phyloP scores from a whole-genome alignment of 129 eudicot genomes.

The Flaveria robusta region DNA sequence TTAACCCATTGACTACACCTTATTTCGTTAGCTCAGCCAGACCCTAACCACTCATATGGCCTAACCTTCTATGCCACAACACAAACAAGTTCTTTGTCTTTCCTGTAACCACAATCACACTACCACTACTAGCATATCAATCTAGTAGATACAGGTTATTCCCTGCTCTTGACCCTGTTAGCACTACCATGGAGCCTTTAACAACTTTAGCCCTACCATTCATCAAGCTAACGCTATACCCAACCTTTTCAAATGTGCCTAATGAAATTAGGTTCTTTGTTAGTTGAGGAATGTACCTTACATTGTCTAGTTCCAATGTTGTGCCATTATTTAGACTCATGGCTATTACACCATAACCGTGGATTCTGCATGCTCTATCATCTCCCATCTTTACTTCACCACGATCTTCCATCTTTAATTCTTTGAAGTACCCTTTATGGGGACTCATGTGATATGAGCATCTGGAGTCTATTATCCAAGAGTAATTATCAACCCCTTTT shows the following conservation, averaged over 20 bases:
- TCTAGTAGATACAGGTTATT: not conserved
- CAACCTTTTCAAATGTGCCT: not conserved
- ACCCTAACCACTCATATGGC: not conserved
- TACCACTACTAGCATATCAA: not conserved
- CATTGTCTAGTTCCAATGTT: not conserved
- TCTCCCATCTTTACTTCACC: not conserved
- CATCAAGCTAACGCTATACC: not conserved
- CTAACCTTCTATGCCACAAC: not conserved
- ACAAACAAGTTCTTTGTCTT: too few species aligned
- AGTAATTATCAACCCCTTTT: not conserved
- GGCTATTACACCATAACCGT: not conserved
- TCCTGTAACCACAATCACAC: too few species aligned
- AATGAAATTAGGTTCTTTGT: not conserved
- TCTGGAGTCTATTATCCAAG: not conserved
- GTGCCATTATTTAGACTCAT: not conserved
- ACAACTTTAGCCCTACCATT: not conserved
- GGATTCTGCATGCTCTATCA: not conserved
- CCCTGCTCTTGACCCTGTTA: not conserved
- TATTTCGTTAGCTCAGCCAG: not conserved
- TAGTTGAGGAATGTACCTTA: not conserved
- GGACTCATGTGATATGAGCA: not conserved
- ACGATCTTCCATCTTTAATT: not conserved
- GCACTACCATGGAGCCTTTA: not conserved
- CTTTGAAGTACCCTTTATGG: not conserved
- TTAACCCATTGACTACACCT: too few species aligned